Base-by-base conservation (phyloP, 169 alveolate genomes). In the Eimeria tenella region DNA sequence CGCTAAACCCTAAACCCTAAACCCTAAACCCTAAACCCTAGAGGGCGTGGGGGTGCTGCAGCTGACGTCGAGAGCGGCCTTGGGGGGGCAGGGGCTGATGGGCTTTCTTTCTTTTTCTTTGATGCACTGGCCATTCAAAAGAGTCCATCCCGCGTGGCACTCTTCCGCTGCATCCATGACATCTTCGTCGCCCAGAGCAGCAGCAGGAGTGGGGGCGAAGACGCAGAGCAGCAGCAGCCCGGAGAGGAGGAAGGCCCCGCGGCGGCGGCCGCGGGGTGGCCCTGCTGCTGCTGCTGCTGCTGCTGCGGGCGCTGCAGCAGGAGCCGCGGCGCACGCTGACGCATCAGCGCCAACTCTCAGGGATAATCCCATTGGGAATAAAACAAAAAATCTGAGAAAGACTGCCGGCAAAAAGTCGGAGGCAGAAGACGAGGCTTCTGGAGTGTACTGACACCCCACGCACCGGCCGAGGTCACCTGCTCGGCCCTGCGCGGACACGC, bases 81-180 rank as follows among this genome's bases (percentile, higher is more conserved):
- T 81, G 11, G 86, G 94, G 17, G 94, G 94, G 25, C 94, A 88
- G 52, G 82, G 88, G 58, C 25, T n/a, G 60, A 88, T 17, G 25
- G 87, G 65, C 60, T 70, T 88, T n/a, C 94, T n/a, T 3, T 53
- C 77, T 5, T 65, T 60, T n/a, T 88, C 94, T 21, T 88, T 88
- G 21, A 42, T 42, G 58, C 94, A 88, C 60, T 70, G 74, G 17
- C 94, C 94, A n/a, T 65, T 58, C 11, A 8, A 50, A 31, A 88
- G 74, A 3, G 31, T 23, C 87, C 82, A 88, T 4, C 79, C 87
- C 9, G 42, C 8, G 11, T 58, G 94, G 77, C 94, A 88, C 23
- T 88, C 94, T 21, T 88, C 94, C 4, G 74, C 53, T 21, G 94
- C 94, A 4, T 81, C 94, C 58, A 73, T 81, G 13, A 88, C 94